Percentiles rank a stretch among this genome's conserved stretches.
Conservation (phyloP, 768 basidiomycete species). For the Gloeophyllum trabeum region DNA sequence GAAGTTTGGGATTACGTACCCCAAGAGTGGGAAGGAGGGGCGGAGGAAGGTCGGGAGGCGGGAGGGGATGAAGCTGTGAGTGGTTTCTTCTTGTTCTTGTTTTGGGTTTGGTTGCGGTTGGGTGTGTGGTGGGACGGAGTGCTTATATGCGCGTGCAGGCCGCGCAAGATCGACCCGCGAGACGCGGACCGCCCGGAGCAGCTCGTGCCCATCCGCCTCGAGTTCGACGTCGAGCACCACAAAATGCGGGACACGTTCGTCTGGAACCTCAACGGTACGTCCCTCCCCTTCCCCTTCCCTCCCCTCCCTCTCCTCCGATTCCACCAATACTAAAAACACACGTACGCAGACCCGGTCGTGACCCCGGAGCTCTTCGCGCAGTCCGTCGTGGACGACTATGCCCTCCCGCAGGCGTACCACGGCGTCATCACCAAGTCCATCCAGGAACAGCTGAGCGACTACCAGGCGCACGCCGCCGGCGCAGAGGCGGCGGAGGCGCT, state of each 20-base stretch:
- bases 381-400: constrained; percentile 85
- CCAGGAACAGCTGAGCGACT: constrained; percentile 80
- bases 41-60: constrained; percentile 43
- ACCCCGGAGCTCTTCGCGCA: constrained; percentile 88
- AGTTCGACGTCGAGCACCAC: constrained; percentile 91
- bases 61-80: constrained; percentile 71
- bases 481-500: constrained; percentile 11
- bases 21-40: constrained; percentile 29
- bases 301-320: too few relatives aligned
- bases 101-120: constrained; percentile 3
- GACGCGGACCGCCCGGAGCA: constrained; percentile 60
- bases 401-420: constrained; percentile 55
- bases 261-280: constrained; percentile 91
- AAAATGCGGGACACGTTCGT: constrained; percentile 94
- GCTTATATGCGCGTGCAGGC: constrained; percentile 25
- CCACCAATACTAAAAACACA: too few relatives aligned
- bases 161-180: constrained; percentile 42
- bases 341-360: constrained; percentile 83
- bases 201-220: constrained; percentile 91
- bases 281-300: background rate
- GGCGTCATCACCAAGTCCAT: constrained; percentile 68
- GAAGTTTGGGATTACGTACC: constrained; percentile 46
- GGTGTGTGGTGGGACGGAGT: background rate
- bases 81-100: constrained; percentile 14
- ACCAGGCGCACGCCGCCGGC: constrained; percentile 28